Base-by-base conservation (phyloP, 2,329 filamentous ascomycete species). In the Xylaria arbuscula region DNA sequence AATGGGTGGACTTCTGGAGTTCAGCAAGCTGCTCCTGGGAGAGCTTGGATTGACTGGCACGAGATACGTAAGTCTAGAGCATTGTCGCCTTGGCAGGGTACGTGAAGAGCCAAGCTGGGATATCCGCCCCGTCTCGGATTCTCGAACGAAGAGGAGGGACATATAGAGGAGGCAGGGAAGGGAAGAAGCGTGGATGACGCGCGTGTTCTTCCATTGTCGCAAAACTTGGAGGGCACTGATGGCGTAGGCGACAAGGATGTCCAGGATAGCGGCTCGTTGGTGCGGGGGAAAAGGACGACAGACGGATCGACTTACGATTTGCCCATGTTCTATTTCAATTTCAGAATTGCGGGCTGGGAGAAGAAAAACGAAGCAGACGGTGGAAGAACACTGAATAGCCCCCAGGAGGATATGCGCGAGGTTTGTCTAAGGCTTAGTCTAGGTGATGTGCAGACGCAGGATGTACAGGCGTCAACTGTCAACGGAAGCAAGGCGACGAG, bases 1-100 rank as follows among this genome's bases (percentile, higher is more conserved):
- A 99, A 83, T 98, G 94, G 72, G 96, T 99, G 69, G 94, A 94
- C 85, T 93, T 96, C 81, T 98, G 94, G 75, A 99, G 90, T 83
- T 99, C 96, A 74, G 88, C 89, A 79, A 99, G 92, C 87, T 99
- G 94, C 82, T 97, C 92, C 81, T 96, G 93, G 67, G 94, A 97
- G 80, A 99, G 92, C 86, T 98, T 99, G 76, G 95, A 98, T 87
- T 98, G 96, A 84, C 96, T 99, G 19, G 58, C 40, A 45, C 56
- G 17, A 68, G 51, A 42, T 36, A 61, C 22, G 60, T 72, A 38
- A 73, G 66, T 45, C 54, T 3, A 59, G 19, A 13, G 64, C 60
- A 54, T 59, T 28, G 28, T 2, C 51, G 50, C 24, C 57, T 36
- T 28, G 9, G 32, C 9, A 38, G 24, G 10, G 19, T 3, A 32